Conservation (phyloP, 495 filamentous ascomycete species). For the Talaromyces nanjingensis region DNA sequence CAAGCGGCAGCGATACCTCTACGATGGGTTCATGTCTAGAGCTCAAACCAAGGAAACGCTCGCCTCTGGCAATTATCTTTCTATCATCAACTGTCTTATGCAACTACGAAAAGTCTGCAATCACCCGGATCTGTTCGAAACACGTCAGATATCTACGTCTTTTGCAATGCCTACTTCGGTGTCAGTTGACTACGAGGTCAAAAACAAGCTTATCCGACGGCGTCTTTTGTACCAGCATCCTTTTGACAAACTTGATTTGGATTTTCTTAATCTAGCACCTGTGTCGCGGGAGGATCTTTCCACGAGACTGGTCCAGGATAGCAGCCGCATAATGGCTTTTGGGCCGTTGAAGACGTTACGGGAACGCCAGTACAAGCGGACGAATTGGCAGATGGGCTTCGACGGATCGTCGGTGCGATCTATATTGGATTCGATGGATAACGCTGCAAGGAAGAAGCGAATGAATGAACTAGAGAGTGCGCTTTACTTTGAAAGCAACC, state of each 20-base stretch:
- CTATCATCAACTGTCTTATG: constrained; percentile 98
- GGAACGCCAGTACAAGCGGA: constrained; percentile 55
- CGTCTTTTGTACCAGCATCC: constrained; percentile 59
- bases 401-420: constrained; percentile 61
- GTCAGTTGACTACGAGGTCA: constrained; percentile 68
- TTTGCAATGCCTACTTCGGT: constrained; percentile 86
- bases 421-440: constrained; percentile 65
- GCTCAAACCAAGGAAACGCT: constrained; percentile 83
- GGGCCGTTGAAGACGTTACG: constrained; percentile 53
- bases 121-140: constrained; percentile 95
- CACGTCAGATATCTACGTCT: constrained; percentile 94
- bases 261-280: constrained; percentile 76
- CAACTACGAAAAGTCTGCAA: constrained; percentile 97
- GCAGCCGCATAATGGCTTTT: constrained; percentile 57
- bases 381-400: constrained; percentile 51
- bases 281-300: constrained; percentile 63
- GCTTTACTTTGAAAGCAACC: constrained; percentile 72
- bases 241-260: constrained; percentile 59
- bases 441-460: constrained; percentile 58
- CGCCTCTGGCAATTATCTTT: constrained; percentile 92
- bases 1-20: constrained; percentile 88
- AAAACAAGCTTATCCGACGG: constrained; percentile 64
- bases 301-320: constrained; percentile 51
- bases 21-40: constrained; percentile 95
- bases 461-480: constrained; percentile 75